phyloP scores from a whole-genome alignment of 306 rosid genomes.

The Quercus agrifolia region DNA sequence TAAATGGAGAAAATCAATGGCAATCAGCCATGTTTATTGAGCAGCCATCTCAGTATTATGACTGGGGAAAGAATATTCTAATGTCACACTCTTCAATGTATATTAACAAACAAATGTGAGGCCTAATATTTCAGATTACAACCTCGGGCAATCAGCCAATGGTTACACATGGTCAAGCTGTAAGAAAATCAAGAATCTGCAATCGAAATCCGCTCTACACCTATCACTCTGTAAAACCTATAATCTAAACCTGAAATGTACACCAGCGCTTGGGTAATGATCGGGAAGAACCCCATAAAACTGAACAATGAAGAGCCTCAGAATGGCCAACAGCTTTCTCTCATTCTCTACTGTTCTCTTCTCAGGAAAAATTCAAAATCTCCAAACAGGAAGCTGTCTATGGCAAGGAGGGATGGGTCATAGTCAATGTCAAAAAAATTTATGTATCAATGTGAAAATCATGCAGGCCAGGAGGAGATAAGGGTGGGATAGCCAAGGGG shows the following conservation, averaged over 20 bases:
- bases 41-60: constrained; percentile 24
- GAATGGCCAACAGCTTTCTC: constrained; percentile 36
- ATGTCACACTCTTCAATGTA: constrained; percentile 31
- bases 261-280: constrained; percentile 80
- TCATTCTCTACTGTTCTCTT: constrained; percentile 24
- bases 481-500: constrained; percentile 70
- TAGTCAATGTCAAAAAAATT: constrained; percentile 13
- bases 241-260: constrained; percentile 63
- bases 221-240: constrained; percentile 45
- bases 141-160: constrained; percentile 28
- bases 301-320: constrained; percentile 28
- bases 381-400: constrained; percentile 25
- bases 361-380: constrained; percentile 22
- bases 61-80: constrained; percentile 19
- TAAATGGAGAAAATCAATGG: constrained; percentile 1
- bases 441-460: constrained; percentile 24
- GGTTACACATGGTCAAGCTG: background rate
- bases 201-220: constrained; percentile 40
- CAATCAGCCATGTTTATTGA: constrained; percentile 22
- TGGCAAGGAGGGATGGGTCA: constrained; percentile 17
- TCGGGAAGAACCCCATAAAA: constrained; percentile 56
- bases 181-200: constrained; percentile 36
- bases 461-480: constrained; percentile 62
- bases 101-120: constrained; percentile 25
- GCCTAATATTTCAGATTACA: constrained; percentile 23